Evolutionary conservation across 176 grass and related monocot genomes (phyloP), one percentile per base, ranked within the genome.

Genomic region (Oryza glaberrima): DNA sequence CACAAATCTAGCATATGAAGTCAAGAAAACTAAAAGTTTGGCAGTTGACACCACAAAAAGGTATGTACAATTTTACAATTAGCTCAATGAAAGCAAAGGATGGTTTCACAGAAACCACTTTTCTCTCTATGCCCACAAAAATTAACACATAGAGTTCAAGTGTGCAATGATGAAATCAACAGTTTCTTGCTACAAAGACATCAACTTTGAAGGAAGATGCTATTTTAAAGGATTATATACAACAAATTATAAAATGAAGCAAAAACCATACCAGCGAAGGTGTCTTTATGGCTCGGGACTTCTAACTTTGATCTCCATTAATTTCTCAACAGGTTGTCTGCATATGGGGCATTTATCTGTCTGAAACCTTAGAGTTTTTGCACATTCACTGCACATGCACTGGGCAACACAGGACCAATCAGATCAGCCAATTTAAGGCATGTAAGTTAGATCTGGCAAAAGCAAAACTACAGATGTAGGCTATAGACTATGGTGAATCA

Each of bases 321-420:
- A 68, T 90, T 94, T 78, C 76, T 96, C 88, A 86, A 99, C 90
- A 77, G 94, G 88, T 64, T 99, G 93, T 67, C 93, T 83, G 83
- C 96, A 99, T 89, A 99, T 96, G 52, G 96, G 96, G 67, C 96
- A 99, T 92, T 99, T 99, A 79, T 96, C 81, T 87, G 96, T 96
- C 77, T 99, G 96, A 56, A 89, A 65, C 61, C 90, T 92, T 75
- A 99, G 78, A 84, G 90, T 77, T 92, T 94, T 94, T 30, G 96
- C 96, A 77, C 96, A 99, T 83, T 94, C 91, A 77, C 90, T 89
- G 91, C 96, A 99, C 92, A 99, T 86, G 79, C 96, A 99, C 96
- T 99, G 92, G 34, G 81, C 16, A 82, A 68, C 3, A 90, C 44
- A 86, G 56, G 32, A 86, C 35, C 36, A 85, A 80, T 94, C 73